A percentile compares a stretch with the other conserved stretches of the same genome.
phyloP scores from a whole-genome alignment of 257 asterid species.

The Fraxinus anomala region DNA sequence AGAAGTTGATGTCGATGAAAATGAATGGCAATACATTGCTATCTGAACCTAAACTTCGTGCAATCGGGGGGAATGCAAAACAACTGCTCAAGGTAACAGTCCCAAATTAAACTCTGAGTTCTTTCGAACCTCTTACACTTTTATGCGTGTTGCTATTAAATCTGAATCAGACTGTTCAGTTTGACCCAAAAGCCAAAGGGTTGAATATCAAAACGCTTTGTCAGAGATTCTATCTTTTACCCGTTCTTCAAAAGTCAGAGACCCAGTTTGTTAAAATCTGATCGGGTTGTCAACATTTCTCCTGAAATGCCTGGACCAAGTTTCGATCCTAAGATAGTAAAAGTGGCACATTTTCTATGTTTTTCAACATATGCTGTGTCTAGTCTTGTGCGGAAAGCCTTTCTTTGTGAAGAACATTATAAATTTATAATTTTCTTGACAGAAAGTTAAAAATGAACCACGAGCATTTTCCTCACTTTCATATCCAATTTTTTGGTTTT shows the following conservation, averaged over 20 bases:
- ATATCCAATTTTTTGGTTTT: conserved; percentile 1
- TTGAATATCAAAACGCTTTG: neutral
- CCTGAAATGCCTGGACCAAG: neutral
- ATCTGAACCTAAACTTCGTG: conserved; percentile 75
- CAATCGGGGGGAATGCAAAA: conserved; percentile 68
- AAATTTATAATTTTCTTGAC: neutral
- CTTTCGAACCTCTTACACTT: neutral
- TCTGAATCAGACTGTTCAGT: too few relatives aligned
- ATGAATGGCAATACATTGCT: conserved; percentile 56
- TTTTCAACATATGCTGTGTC: neutral
- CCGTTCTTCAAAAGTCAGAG: neutral
- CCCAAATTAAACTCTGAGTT: neutral
- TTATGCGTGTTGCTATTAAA: neutral
- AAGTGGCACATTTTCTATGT: neutral
- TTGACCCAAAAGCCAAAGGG: neutral
- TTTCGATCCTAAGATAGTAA: neutral
- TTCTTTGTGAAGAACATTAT: neutral
- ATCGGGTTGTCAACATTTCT: neutral
- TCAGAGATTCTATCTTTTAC: too few relatives aligned
- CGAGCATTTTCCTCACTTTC: neutral
- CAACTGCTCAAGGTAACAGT: conserved; percentile 64
- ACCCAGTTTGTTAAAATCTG: neutral
- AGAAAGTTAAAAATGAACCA: neutral
- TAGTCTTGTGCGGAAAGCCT: neutral
- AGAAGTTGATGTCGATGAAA: conserved; percentile 45